These are phyloP conservation scores for Astragalus glycyphyllos DNA, from an alignment of 306 rosid species.

Conservation along the genomic window DNA sequence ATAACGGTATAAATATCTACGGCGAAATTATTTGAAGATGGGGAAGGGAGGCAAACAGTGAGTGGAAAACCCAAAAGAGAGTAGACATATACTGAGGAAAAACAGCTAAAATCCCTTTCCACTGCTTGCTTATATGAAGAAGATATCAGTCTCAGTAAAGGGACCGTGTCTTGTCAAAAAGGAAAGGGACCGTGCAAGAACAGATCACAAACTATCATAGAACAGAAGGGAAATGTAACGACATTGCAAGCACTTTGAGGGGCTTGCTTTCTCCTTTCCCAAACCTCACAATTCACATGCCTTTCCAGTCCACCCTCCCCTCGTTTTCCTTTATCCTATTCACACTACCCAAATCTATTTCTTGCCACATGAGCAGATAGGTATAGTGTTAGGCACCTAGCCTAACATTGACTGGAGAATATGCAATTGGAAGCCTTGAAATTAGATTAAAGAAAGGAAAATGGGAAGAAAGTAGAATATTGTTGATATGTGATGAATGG, in stretches of 20 bases:
- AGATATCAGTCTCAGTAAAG: not conserved
- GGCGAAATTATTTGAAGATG: conserved; percentile 5
- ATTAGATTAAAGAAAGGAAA: no score
- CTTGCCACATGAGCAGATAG: not conserved
- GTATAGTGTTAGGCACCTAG: no score
- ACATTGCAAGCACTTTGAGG: not conserved
- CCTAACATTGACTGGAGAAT: no score
- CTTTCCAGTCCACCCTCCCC: not conserved
- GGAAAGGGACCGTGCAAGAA: not conserved
- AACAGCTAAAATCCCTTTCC: conserved; percentile 24
- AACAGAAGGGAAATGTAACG: not conserved
- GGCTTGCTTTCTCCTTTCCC: conserved; percentile 12
- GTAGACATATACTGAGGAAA: not conserved
- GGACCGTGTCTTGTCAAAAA: no score
- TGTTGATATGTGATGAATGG: no score
- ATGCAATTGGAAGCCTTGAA: no score
- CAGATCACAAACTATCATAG: not conserved
- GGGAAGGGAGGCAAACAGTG: conserved; percentile 1
- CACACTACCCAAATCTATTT: conserved; percentile 8
- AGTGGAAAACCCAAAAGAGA: not conserved
- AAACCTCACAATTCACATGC: not conserved
- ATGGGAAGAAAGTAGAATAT: no score
- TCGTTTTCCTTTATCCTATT: not conserved
- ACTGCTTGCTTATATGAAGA: conserved; percentile 5
- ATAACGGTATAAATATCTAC: conserved; percentile 30